A percentile compares a stretch with the other conserved stretches of the same genome.
phyloP scores from a whole-genome alignment of 2,329 filamentous ascomycete genomes.

The Sporothrix mexicana region DNA sequence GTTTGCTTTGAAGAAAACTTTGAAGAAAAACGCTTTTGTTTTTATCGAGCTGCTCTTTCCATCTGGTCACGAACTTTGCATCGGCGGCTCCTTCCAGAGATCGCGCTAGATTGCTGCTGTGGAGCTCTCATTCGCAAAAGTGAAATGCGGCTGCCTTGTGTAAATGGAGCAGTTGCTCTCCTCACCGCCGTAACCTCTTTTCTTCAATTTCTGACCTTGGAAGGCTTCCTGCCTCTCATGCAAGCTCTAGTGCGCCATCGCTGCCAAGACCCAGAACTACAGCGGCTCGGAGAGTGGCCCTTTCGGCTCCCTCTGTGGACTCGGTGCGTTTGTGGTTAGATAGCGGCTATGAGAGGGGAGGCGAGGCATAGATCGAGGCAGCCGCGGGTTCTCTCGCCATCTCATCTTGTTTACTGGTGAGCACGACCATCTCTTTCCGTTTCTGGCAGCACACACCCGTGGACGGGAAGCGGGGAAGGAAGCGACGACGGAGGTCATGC shows the following conservation, averaged over 20 bases:
- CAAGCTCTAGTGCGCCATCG: constrained; percentile 22
- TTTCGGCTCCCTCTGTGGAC: not conserved
- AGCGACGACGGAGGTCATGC: constrained; percentile 1
- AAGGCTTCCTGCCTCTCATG: constrained; percentile 17
- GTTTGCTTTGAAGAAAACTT: not conserved
- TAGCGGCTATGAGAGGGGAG: constrained; percentile 21
- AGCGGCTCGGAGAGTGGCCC: too few relatives aligned
- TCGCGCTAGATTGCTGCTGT: too few relatives aligned
- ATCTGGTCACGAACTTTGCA: constrained; percentile 13
- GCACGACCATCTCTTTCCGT: constrained; percentile 9
- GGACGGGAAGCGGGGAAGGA: constrained; percentile 15
- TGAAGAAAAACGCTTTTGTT: not conserved
- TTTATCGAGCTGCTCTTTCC: not conserved
- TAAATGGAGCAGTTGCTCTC: constrained; percentile 1
- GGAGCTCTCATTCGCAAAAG: not conserved
- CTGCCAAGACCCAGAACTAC: constrained; percentile 11
- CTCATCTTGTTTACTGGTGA: not conserved
- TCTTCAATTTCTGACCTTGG: not conserved
- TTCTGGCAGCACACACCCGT: not conserved
- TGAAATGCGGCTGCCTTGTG: not conserved
- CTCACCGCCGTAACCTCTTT: constrained; percentile 5
- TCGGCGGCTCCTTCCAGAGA: not conserved
- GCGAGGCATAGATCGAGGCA: constrained; percentile 8
- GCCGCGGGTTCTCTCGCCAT: not conserved
- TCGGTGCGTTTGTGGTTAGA: constrained; percentile 19